Conservation (phyloP, 192 early-diverging fungal species). For the Chytriomyces hyalinus region DNA sequence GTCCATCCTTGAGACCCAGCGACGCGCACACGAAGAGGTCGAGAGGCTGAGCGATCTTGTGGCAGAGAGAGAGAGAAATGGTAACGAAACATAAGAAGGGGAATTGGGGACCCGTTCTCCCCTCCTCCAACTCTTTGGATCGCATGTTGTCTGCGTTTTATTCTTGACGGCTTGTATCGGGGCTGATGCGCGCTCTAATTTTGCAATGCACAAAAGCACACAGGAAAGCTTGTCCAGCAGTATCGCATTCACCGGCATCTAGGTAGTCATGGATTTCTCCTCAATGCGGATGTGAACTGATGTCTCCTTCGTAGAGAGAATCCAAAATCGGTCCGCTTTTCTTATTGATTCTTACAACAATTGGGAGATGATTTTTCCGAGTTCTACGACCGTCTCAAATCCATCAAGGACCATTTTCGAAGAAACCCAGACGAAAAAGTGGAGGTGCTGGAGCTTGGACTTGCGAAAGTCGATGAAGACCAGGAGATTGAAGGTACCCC, state of each 20-base stretch:
- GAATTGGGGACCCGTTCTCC: no score
- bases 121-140: no score
- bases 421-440: slow-evolving; percentile 77
- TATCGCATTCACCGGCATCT: slow-evolving; percentile 73
- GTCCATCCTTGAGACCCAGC: slow-evolving; percentile 70
- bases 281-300: background rate
- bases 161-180: no score
- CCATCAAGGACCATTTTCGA: slow-evolving; percentile 80
- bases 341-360: slow-evolving; percentile 74
- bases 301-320: slow-evolving; percentile 52
- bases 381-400: slow-evolving; percentile 84
- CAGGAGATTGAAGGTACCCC: slow-evolving; percentile 28
- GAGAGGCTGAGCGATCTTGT: slow-evolving; percentile 90
- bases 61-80: slow-evolving; percentile 81
- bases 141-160: no score
- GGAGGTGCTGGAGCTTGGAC: slow-evolving; percentile 76
- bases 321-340: slow-evolving; percentile 67
- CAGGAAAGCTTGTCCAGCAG: slow-evolving; percentile 80
- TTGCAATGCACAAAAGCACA: slow-evolving; percentile 52
- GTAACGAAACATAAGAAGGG: slow-evolving; percentile 68
- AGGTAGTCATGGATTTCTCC: background rate
- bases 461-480: slow-evolving; percentile 32
- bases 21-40: slow-evolving; percentile 84
- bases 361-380: slow-evolving; percentile 74
- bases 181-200: no score